Evolutionary conservation across 768 basidiomycete genomes (phyloP).

Genomic region (Lepiota brunneoincarnata): DNA sequence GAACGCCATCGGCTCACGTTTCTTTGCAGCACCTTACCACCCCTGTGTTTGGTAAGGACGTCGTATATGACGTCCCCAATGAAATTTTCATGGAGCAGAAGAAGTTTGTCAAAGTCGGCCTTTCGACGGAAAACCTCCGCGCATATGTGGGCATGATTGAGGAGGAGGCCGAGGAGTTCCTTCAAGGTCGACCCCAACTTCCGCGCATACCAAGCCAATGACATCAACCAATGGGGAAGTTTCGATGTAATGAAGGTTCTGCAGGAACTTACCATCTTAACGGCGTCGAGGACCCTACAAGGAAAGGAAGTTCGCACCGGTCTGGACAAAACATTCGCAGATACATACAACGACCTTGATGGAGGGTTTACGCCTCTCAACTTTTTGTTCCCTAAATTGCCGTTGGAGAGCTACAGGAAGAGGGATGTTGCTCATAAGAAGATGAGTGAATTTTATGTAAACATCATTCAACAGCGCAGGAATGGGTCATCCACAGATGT

Average conservation of each 20-base stretch:
- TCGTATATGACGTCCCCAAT: conserved; percentile 97
- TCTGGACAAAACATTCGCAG: conserved; percentile 82
- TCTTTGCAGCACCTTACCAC: conserved; percentile 76
- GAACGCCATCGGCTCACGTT: neutral
- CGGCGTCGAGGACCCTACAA: conserved; percentile 91
- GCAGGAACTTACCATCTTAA: conserved; percentile 91
- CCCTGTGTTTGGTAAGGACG: conserved; percentile 95
- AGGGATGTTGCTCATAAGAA: conserved; percentile 89
- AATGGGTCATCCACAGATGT: conserved; percentile 41
- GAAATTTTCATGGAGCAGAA: conserved; percentile 99
- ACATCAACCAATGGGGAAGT: conserved; percentile 73
- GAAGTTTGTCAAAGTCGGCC: conserved; percentile 94
- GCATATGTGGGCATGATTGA: conserved; percentile 81
- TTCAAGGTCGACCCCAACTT: conserved; percentile 67
- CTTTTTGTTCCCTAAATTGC: conserved; percentile 92
- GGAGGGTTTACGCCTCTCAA: conserved; percentile 96
- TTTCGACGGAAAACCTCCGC: conserved; percentile 88
- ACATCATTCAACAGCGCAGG: conserved; percentile 76
- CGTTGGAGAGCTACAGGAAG: conserved; percentile 84
- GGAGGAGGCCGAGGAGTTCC: conserved; percentile 70
- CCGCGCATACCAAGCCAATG: conserved; percentile 55
- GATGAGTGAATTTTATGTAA: conserved; percentile 91
- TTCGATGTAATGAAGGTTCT: conserved; percentile 74
- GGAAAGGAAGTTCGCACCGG: conserved; percentile 82
- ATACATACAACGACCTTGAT: conserved; percentile 85